These are phyloP conservation scores for Phytophthora megakarya DNA, from an alignment of 352 stramenopile species.

Conservation along the genomic window DNA sequence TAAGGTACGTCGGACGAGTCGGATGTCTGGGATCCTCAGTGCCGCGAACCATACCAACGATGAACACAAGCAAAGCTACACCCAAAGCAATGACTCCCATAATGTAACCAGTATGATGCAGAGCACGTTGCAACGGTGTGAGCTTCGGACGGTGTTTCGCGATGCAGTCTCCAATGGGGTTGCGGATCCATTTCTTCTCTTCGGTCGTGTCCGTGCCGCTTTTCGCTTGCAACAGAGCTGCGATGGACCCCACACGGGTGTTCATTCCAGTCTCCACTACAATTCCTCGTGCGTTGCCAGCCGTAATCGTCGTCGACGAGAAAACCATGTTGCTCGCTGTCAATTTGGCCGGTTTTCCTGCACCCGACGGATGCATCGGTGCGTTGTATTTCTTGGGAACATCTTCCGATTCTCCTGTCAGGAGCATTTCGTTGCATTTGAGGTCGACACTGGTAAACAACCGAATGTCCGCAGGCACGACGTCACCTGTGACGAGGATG, in stretches of 20 bases:
- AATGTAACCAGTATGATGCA: slow-evolving; percentile 95
- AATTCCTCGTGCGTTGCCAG: slow-evolving; percentile 69
- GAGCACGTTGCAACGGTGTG: slow-evolving; percentile 90
- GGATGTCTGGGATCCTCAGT: slow-evolving; percentile 63
- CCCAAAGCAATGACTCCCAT: slow-evolving; percentile 88
- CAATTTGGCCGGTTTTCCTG: slow-evolving; percentile 45
- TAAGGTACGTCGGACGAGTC: slow-evolving; percentile 85
- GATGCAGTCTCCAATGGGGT: slow-evolving; percentile 58
- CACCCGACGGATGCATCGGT: slow-evolving; percentile 11
- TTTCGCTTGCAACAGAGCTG: slow-evolving; percentile 59
- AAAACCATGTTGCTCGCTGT: slow-evolving; percentile 94
- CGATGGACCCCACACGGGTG: slow-evolving; percentile 75
- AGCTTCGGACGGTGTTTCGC: slow-evolving; percentile 70
- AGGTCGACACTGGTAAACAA: slow-evolving; percentile 86
- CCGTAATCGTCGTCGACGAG: slow-evolving; percentile 86
- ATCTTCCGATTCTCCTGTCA: slow-evolving; percentile 93
- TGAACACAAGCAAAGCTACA: slow-evolving; percentile 87
- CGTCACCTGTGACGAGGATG: slow-evolving; percentile 91
- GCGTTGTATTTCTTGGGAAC: slow-evolving; percentile 72
- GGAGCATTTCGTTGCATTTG: slow-evolving; percentile 93
- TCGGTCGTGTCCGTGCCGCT: slow-evolving; percentile 13
- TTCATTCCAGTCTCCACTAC: slow-evolving; percentile 80
- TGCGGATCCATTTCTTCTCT: slow-evolving; percentile 48
- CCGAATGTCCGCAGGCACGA: slow-evolving; percentile 92
- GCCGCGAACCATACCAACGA: slow-evolving; percentile 80